phyloP scores from a whole-genome alignment of 805 yeast genomes.

The Sugiyamaella qingdaonensis region DNA sequence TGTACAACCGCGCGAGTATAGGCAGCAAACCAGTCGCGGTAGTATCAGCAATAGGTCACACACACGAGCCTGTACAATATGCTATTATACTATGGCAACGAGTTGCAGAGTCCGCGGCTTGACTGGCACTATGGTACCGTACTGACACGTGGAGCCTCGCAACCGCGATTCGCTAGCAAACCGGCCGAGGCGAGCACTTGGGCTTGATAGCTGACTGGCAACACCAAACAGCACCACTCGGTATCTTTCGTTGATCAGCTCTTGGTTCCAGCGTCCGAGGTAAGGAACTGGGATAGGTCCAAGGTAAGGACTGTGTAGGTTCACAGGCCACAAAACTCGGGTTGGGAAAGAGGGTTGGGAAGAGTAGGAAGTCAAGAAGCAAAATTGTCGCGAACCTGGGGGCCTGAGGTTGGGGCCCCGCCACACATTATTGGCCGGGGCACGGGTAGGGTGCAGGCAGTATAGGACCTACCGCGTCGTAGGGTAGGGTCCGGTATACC shows the following conservation, averaged over 20 bases:
- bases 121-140: neutral
- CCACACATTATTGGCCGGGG: constrained; percentile 3
- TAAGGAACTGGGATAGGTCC: constrained; percentile 10
- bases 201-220: too few species aligned
- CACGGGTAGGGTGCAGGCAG: neutral
- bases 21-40: too few species aligned
- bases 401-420: neutral
- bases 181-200: too few species aligned
- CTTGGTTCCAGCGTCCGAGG: constrained; percentile 1
- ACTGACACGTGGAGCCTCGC: neutral
- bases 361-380: constrained; percentile 3
- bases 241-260: neutral
- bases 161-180: neutral
- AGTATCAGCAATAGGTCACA: too few species aligned
- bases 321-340: constrained; percentile 1
- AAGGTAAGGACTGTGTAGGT: constrained; percentile 2
- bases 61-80: too few species aligned
- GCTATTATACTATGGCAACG: neutral
- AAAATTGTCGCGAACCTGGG: constrained; percentile 3
- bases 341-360: constrained; percentile 7
- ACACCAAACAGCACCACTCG: too few species aligned
- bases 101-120: neutral
- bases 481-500: constrained; percentile 3
- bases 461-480: neutral
- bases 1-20: too few species aligned